Evolutionary conservation across 805 yeast genomes (phyloP).

Genomic region (Teunomyces funiuensis): DNA sequence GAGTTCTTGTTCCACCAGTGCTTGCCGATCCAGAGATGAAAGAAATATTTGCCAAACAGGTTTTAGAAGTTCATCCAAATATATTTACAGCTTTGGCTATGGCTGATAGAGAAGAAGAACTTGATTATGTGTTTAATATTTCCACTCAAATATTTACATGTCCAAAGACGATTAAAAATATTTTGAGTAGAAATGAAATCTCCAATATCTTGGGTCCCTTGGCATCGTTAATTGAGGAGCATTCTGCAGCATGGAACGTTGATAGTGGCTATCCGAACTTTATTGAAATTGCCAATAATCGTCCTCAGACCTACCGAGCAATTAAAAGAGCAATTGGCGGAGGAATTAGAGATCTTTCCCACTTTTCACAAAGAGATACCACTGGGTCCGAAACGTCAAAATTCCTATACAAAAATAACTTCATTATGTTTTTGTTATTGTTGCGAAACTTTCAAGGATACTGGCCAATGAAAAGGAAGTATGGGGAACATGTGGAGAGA

Average conservation of each 20-base stretch:
- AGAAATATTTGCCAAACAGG: conserved; percentile 49
- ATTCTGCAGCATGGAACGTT: conserved; percentile 36
- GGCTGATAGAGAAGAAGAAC: conserved; percentile 50
- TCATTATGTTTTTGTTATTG: conserved; percentile 31
- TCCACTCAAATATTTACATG: conserved; percentile 45
- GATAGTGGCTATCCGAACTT: conserved; percentile 35
- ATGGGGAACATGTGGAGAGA: conserved; percentile 66
- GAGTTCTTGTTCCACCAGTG: conserved; percentile 53
- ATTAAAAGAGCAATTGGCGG: conserved; percentile 29
- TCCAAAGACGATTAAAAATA: conserved; percentile 39
- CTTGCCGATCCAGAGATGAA: conserved; percentile 52
- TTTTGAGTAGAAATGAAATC: conserved; percentile 41
- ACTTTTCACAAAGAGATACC: conserved; percentile 24
- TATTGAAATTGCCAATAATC: conserved; percentile 20
- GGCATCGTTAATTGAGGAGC: conserved; percentile 40
- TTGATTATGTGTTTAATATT: conserved; percentile 32
- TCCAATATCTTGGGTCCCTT: conserved; percentile 49
- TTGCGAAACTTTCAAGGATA: conserved; percentile 58
- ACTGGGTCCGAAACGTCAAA: background rate
- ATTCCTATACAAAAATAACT: conserved; percentile 33
- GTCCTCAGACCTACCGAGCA: conserved; percentile 18
- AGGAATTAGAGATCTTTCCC: conserved; percentile 30
- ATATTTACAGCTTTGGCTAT: conserved; percentile 48
- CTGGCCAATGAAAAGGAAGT: conserved; percentile 54
- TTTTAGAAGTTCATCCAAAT: conserved; percentile 54